These are phyloP conservation scores for Chlamydomonas sp. DNA, from an alignment of 139 green algal species.

Conservation along the genomic window DNA sequence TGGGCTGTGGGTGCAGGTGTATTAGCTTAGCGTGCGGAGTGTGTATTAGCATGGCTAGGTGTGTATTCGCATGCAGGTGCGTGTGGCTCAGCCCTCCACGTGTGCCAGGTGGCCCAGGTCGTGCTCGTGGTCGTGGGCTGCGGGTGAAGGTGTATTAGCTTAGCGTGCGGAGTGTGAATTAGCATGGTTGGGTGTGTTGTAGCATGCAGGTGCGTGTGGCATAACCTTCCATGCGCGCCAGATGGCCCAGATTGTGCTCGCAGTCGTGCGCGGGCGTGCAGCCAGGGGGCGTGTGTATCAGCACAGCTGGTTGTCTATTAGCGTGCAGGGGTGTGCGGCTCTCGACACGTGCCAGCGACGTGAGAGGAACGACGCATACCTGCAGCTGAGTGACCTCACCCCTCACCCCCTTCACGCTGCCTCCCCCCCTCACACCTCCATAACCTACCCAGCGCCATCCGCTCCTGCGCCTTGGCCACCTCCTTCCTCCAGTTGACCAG, in stretches of 20 bases:
- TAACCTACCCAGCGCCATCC: not conserved
- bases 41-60: not conserved
- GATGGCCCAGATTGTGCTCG: no score
- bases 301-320: no score
- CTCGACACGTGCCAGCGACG: no score
- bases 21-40: not conserved
- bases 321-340: no score
- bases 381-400: not conserved
- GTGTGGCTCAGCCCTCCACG: not conserved
- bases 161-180: no score
- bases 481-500: conserved; percentile 20
- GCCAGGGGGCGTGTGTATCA: no score
- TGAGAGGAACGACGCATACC: not conserved
- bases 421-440: not conserved
- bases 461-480: conserved; percentile 3
- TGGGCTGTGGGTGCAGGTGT: not conserved
- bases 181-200: not conserved
- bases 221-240: no score
- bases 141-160: not conserved
- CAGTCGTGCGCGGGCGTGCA: no score
- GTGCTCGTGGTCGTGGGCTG: conserved; percentile 34
- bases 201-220: not conserved
- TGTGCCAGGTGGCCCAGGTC: not conserved
- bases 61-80: not conserved
- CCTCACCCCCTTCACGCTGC: not conserved